Evolutionary conservation across 148 eudicot species (phyloP).

Genomic region (Chenopodium album): DNA sequence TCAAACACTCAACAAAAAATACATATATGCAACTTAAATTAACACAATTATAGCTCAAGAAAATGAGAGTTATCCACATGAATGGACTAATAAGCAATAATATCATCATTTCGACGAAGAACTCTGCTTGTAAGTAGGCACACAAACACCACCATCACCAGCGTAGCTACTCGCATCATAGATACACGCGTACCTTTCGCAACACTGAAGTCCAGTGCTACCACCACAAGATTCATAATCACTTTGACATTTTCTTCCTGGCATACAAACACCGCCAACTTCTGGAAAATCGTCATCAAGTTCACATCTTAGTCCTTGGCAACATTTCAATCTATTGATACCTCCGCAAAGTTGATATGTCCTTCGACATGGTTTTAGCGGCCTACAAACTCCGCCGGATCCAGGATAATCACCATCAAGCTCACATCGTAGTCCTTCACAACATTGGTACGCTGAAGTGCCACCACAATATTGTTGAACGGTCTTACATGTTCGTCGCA

Average conservation of each 20-base stretch:
- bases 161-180: neutral
- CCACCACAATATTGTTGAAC: neutral
- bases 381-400: constrained; percentile 1
- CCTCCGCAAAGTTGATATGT: neutral
- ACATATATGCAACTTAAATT: too few relatives aligned
- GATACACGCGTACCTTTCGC: neutral
- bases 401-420: neutral
- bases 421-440: neutral
- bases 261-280: constrained; percentile 25
- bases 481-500: neutral
- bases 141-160: neutral
- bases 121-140: neutral
- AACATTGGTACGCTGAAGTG: neutral
- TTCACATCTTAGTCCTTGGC: constrained; percentile 15
- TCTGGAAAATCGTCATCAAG: constrained; percentile 19
- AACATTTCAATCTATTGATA: constrained; percentile 7
- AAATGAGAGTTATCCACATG: neutral
- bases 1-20: neutral
- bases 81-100: too few relatives aligned
- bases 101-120: neutral
- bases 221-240: neutral
- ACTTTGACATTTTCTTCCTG: neutral
- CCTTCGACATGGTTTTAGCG: neutral
- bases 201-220: constrained; percentile 6
- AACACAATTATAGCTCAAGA: neutral